phyloP scores from a whole-genome alignment of 2,329 filamentous ascomycete genomes.

The Penicillium sp. region DNA sequence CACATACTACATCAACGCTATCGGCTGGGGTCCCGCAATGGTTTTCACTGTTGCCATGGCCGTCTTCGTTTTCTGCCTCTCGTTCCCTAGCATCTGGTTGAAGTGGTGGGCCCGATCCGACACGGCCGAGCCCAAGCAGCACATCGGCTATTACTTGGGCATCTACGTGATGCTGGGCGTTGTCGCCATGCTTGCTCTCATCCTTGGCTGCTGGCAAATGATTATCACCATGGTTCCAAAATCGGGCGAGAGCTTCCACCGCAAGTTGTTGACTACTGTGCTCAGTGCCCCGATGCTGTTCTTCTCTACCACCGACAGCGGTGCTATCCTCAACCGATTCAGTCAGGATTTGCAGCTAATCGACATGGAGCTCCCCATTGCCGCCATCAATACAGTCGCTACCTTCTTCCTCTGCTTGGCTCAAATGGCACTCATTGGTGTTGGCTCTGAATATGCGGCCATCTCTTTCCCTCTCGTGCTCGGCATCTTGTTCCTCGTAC shows the following conservation, averaged over 20 bases:
- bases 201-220: constrained; percentile 46
- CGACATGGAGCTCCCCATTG: constrained; percentile 44
- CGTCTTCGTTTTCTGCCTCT: constrained; percentile 42
- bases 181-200: constrained; percentile 36
- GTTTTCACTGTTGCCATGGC: constrained; percentile 40
- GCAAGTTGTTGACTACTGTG: constrained; percentile 48
- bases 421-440: constrained; percentile 50
- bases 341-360: constrained; percentile 47
- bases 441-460: constrained; percentile 49
- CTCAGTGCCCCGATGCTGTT: constrained; percentile 46
- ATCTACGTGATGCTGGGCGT: constrained; percentile 42
- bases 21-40: constrained; percentile 36
- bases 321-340: constrained; percentile 44
- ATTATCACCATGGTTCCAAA: constrained; percentile 55
- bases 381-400: constrained; percentile 41
- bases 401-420: constrained; percentile 40
- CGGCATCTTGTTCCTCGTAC: constrained; percentile 50
- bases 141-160: constrained; percentile 38
- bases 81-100: constrained; percentile 44
- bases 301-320: constrained; percentile 44
- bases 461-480: constrained; percentile 53
- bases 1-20: constrained; percentile 38
- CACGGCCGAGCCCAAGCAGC: constrained; percentile 32
- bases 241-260: constrained; percentile 52
- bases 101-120: constrained; percentile 44